Base-by-base conservation (phyloP, 495 filamentous ascomycete species). In the Melanomma pulvis-pyrius region DNA sequence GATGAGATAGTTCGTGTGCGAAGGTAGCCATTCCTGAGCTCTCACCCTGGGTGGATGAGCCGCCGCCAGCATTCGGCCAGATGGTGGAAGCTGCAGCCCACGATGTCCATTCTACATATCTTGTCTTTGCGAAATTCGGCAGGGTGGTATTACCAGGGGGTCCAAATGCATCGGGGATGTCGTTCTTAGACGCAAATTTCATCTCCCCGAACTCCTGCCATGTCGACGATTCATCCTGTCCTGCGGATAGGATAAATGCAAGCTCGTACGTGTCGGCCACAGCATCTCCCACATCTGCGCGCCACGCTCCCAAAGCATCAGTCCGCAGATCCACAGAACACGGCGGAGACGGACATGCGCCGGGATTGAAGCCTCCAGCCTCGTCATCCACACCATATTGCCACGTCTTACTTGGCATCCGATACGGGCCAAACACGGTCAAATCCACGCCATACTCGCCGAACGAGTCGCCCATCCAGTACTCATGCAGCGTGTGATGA, bases 171-270 rank as follows among this genome's bases (percentile, higher is more conserved):
- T 75, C 73, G 7, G 76, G 72, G 6, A 80, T 74, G 56, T 77
- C 77, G 32, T 77, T 74, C 1, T 68, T 72, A 21, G 66, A 71
- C 15, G 69, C 54, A 52, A 78, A 80, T 47, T 74, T 76, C 74
- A 79, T 80, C 68, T 77, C 75, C 26, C 77, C 78, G 57, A 80
- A 80, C 47, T 79, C 78, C 29, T 80, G 78, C 78, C 78, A 80
- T 1, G 78, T 80, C 5, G 76, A 78, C 0, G 75, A 77, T 59
- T 80, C 78, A 54, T 80, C 78, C 41, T 80, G 78, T 22, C 78
- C 78, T 1, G 78, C 77, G 6, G 77, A 79, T 1, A 80, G 74
- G 59, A 80, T 78, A 63, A 79, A 80, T 0, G 73, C 76, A 1
- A 80, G 68, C 52, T 80, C 78, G 53, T 71, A 80, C 0, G 70